These are phyloP conservation scores for Suhomyces kunorum DNA, from an alignment of 1,139 yeast species.

Conservation along the genomic window DNA sequence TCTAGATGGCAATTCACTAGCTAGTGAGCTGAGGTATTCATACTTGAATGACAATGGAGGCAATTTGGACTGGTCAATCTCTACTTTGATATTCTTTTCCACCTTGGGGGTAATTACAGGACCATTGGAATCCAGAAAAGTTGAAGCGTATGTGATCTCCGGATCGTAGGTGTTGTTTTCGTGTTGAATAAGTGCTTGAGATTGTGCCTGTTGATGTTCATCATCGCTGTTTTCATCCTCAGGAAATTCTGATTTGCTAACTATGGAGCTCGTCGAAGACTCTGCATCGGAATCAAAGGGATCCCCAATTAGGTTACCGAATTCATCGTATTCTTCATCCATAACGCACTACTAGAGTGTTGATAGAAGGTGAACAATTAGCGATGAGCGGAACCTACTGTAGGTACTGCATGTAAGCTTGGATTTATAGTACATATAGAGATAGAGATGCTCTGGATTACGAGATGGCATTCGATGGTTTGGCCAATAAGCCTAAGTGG, in stretches of 20 bases:
- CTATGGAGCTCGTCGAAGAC: constrained; percentile 5
- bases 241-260: not conserved
- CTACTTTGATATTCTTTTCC: constrained; percentile 48
- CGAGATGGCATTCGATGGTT: not conserved
- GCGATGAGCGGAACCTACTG: constrained; percentile 3
- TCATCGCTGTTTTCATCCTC: not conserved
- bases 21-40: constrained; percentile 55
- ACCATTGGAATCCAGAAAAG: constrained; percentile 31
- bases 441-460: not conserved
- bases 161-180: not conserved
- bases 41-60: constrained; percentile 67
- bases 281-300: constrained; percentile 49
- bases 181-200: constrained; percentile 8
- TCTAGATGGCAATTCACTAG: constrained; percentile 57
- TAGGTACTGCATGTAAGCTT: constrained; percentile 8
- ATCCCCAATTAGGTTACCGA: constrained; percentile 72
- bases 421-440: constrained; percentile 9
- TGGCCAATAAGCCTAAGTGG: not conserved
- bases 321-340: constrained; percentile 73
- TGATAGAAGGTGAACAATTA: not conserved
- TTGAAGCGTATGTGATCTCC: constrained; percentile 8
- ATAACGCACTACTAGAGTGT: constrained; percentile 12
- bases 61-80: constrained; percentile 30
- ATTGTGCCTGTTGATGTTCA: not conserved
- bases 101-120: constrained; percentile 67